A percentile compares a stretch with the other conserved stretches of the same genome.
Conservation (phyloP, 2,329 filamentous ascomycete genomes). For the Purpureocillium takamizusanense region DNA sequence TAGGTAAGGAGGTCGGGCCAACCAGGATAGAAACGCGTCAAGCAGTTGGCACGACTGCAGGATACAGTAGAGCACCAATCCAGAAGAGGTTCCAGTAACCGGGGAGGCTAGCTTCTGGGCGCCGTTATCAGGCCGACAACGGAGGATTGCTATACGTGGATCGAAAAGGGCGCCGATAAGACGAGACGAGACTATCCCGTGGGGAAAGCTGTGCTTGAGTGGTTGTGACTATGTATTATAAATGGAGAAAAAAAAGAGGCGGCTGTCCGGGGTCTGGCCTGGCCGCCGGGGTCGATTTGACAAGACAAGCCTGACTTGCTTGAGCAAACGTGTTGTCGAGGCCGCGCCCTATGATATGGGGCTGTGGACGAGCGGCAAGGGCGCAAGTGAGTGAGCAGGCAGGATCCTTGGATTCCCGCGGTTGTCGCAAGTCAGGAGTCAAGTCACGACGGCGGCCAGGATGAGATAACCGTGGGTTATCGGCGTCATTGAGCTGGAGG, state of each 20-base stretch:
- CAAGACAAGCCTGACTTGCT: no score
- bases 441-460: slow-evolving; percentile 43
- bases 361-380: not conserved
- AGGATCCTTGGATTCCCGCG: not conserved
- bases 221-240: no score
- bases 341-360: not conserved
- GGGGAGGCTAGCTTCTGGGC: not conserved
- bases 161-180: not conserved
- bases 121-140: not conserved
- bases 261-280: no score
- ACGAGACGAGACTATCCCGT: not conserved
- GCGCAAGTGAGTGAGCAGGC: not conserved
- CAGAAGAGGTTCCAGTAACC: no score
- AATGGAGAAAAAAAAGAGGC: no score
- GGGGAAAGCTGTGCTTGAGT: not conserved
- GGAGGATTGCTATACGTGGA: not conserved
- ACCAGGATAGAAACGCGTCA: no score
- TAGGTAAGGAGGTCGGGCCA: no score
- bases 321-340: not conserved
- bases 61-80: no score
- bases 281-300: no score
- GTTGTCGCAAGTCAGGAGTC: slow-evolving; percentile 12
- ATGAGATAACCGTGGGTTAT: slow-evolving; percentile 51
- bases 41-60: no score
- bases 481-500: slow-evolving; percentile 39